Conservation (phyloP, 495 filamentous ascomycete species). For the Neurospora hispaniola region DNA sequence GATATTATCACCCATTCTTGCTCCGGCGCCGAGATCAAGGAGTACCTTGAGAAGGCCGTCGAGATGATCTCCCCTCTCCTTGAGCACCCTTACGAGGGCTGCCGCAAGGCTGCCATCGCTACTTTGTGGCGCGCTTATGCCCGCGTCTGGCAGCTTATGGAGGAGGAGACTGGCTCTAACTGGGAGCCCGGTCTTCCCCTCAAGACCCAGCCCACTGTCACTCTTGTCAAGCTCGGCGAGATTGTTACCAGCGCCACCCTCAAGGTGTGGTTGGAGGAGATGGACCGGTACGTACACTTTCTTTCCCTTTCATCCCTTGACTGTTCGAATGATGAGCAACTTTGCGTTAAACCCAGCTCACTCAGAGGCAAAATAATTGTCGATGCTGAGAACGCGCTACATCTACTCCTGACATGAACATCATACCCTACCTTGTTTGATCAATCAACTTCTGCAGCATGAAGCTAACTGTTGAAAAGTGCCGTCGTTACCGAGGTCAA, state of each 20-base stretch:
- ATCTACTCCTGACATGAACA: slow-evolving; percentile 25
- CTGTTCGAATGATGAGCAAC: slow-evolving; percentile 67
- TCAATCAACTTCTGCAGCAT: not conserved
- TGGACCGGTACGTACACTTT: slow-evolving; percentile 65
- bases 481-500: slow-evolving; percentile 91
- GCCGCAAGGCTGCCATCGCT: slow-evolving; percentile 78
- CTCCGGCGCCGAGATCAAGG: slow-evolving; percentile 54
- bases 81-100: slow-evolving; percentile 87
- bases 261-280: slow-evolving; percentile 76
- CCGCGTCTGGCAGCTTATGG: slow-evolving; percentile 76
- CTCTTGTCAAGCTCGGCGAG: slow-evolving; percentile 77
- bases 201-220: slow-evolving; percentile 60
- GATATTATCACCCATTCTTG: slow-evolving; percentile 83
- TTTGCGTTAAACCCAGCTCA: slow-evolving; percentile 98
- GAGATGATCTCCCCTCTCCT: slow-evolving; percentile 67
- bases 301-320: slow-evolving; percentile 4
- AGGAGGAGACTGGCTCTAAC: slow-evolving; percentile 66
- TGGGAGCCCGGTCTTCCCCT: slow-evolving; percentile 86
- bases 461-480: slow-evolving; percentile 44
- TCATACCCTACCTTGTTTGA: slow-evolving; percentile 1
- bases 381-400: slow-evolving; percentile 81
- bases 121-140: slow-evolving; percentile 91
- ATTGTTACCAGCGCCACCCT: slow-evolving; percentile 78
- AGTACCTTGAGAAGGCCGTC: slow-evolving; percentile 81
- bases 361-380: slow-evolving; percentile 75